Base-by-base conservation (phyloP, 345 rosid species). In the Ailanthus altissimus region DNA sequence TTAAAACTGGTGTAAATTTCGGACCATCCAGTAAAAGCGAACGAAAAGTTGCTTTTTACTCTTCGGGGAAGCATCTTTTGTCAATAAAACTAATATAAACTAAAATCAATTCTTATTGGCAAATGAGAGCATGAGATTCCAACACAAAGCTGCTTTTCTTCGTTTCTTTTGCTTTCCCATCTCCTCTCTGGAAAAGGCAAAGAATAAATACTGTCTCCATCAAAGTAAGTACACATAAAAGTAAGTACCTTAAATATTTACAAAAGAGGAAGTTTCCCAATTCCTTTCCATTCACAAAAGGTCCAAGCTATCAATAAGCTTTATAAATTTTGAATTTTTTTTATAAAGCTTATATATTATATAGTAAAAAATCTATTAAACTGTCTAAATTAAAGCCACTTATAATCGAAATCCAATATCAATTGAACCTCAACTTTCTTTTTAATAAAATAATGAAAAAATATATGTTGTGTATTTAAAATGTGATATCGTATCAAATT, bases 121-220 rank as follows among this genome's bases (percentile, higher is more conserved):
- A 67, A 46, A 23, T 5, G 23, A 66, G 4, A 18, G 21, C 54
- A 0, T 3, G 72, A 49, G 57, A 13, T 3, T n/a, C 63, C n/a
- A 1, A 15, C 14, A 5, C 11, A 40, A 72, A 21, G 26, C 36
- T n/a, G 32, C 61, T 32, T 68, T 68, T n/a, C 21, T 26, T 36
- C 16, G 15, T n/a, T 28, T n/a, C 10, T 32, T 32, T 32, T 32
- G 38, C 38, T 32, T 32, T 3, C 38, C 38, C 38, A 32, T 32
- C 38, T 32, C 38, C 38, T 32, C 38, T 32, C 3, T 32, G 1
- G 38, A 3, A 32, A 32, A 45, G 51, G 58, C 70, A 70, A 47
- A 58, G 76, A 75, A 80, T 75, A 56, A 21, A 50, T 64, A 25
- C 68, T 49, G 46, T 79, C 56, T 1, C 38, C 25, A 11, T 57